These are phyloP conservation scores for Globisporangium echinulatum DNA, from an alignment of 352 stramenopile species.

Conservation along the genomic window DNA sequence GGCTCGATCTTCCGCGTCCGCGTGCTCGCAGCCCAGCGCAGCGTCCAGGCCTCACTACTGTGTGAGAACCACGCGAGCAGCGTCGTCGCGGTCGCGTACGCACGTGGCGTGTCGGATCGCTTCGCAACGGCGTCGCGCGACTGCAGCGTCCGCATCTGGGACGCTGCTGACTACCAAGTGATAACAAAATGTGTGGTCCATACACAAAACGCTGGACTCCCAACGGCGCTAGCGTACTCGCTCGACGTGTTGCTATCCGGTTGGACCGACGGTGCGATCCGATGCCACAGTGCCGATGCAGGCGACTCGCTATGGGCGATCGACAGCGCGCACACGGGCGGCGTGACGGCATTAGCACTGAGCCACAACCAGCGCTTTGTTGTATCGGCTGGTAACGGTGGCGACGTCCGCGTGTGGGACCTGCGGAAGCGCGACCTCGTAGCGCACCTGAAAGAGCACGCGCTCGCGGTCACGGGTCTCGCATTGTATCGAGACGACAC, in stretches of 20 bases:
- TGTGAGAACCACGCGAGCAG: conserved; percentile 80
- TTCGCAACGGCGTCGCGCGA: conserved; percentile 88
- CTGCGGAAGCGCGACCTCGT: conserved; percentile 87
- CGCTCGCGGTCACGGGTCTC: conserved; percentile 77
- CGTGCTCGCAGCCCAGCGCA: conserved; percentile 16
- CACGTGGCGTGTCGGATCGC: conserved; percentile 65
- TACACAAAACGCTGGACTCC: conserved; percentile 35
- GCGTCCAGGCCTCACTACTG: conserved; percentile 29
- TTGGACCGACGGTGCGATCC: conserved; percentile 87
- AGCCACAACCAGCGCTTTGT: conserved; percentile 89
- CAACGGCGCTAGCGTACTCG: conserved; percentile 79
- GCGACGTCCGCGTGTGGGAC: conserved; percentile 92
- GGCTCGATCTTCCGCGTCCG: conserved; percentile 74
- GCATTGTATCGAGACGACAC: conserved; percentile 89
- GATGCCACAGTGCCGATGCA: conserved; percentile 81
- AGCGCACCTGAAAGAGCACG: conserved; percentile 90
- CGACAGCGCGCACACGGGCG: conserved; percentile 84
- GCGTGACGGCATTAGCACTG: conserved; percentile 85
- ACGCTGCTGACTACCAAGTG: conserved; percentile 83
- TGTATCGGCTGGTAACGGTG: conserved; percentile 70
- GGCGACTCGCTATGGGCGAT: conserved; percentile 86
- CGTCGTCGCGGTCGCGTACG: conserved; percentile 80
- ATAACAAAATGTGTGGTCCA: conserved; percentile 43
- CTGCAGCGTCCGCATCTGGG: conserved; percentile 87
- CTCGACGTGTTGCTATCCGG: conserved; percentile 85